These are phyloP conservation scores for Tremella fuciformis DNA, from an alignment of 768 basidiomycete genomes.

Conservation along the genomic window DNA sequence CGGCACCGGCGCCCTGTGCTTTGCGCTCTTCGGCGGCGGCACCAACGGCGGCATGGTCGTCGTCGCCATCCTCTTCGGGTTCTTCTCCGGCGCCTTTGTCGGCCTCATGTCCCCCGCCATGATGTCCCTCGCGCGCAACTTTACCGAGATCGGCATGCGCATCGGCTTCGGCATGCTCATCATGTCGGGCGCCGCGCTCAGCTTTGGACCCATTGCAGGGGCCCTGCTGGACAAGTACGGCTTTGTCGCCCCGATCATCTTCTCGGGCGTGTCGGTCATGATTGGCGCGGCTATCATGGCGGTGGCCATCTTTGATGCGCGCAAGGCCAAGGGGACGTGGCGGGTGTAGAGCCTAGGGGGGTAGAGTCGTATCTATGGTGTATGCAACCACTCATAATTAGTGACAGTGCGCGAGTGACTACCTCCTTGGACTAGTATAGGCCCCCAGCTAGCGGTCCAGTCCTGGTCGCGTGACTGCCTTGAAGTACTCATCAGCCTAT, in stretches of 20 bases:
- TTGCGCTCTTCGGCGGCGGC: constrained; percentile 31
- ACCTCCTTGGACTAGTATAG: background rate
- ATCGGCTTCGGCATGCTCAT: constrained; percentile 39
- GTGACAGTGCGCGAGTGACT: background rate
- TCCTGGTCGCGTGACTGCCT: too few relatives aligned
- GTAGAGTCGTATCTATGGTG: background rate
- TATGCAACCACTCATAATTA: background rate
- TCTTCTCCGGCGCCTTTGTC: constrained; percentile 43
- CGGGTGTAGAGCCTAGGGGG: constrained; percentile 15
- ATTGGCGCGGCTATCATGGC: constrained; percentile 16
- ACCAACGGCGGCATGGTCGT: constrained; percentile 36
- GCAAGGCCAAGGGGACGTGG: constrained; percentile 28
- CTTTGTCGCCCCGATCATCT: constrained; percentile 31
- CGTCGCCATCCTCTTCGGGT: constrained; percentile 42
- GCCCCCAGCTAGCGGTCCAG: too few relatives aligned
- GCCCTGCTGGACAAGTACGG: constrained; percentile 40
- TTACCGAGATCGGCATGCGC: constrained; percentile 39
- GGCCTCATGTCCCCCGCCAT: constrained; percentile 35
- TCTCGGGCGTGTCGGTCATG: constrained; percentile 18
- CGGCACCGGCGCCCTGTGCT: constrained; percentile 30
- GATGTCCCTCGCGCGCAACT: constrained; percentile 35
- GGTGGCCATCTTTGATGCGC: constrained; percentile 1
- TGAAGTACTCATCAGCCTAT: too few relatives aligned
- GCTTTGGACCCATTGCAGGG: constrained; percentile 47
- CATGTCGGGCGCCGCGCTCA: constrained; percentile 35